A percentile compares a stretch with the other conserved stretches of the same genome.
phyloP scores from a whole-genome alignment of 345 rosid genomes.

The Microcos paniculata region DNA sequence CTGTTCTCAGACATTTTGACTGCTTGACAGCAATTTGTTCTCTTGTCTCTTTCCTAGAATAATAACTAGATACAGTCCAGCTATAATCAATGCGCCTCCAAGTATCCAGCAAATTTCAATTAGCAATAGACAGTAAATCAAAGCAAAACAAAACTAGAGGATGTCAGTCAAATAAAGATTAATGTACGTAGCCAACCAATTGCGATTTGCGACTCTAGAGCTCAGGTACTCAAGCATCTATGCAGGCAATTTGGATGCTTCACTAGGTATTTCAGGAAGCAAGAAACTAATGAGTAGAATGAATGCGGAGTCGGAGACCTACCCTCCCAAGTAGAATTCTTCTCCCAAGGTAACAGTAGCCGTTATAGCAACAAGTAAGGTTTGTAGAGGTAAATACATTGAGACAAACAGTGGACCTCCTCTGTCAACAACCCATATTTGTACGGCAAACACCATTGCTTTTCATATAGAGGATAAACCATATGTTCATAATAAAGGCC shows the following conservation, averaged over 20 bases:
- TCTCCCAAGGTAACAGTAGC: slow-evolving; percentile 57
- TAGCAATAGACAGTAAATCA: neutral
- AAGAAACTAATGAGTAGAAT: too few species aligned
- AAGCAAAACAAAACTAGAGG: neutral
- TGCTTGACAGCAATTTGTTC: slow-evolving; percentile 25
- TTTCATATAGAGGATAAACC: too few species aligned
- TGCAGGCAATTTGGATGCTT: neutral
- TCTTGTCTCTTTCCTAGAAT: slow-evolving; percentile 64
- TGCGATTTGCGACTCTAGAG: too few species aligned
- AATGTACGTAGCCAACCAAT: too few species aligned
- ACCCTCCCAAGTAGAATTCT: slow-evolving; percentile 71
- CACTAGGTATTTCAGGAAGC: too few species aligned
- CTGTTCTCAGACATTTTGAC: slow-evolving; percentile 10
- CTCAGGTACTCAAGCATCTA: too few species aligned
- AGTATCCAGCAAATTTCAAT: slow-evolving; percentile 37
- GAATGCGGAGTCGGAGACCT: too few species aligned
- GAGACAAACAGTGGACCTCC: slow-evolving; percentile 72
- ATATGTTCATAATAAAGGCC: too few species aligned
- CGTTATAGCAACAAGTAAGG: slow-evolving; percentile 57
- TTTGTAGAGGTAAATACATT: slow-evolving; percentile 58
- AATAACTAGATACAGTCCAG: slow-evolving; percentile 59
- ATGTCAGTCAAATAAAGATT: too few species aligned
- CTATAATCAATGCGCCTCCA: slow-evolving; percentile 54
- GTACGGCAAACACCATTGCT: slow-evolving; percentile 63
- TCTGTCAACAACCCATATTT: slow-evolving; percentile 58